Percentiles rank a stretch among this genome's conserved stretches.
Evolutionary conservation across 768 basidiomycete species (phyloP).

Genomic region (Leccinum rimulosum): DNA sequence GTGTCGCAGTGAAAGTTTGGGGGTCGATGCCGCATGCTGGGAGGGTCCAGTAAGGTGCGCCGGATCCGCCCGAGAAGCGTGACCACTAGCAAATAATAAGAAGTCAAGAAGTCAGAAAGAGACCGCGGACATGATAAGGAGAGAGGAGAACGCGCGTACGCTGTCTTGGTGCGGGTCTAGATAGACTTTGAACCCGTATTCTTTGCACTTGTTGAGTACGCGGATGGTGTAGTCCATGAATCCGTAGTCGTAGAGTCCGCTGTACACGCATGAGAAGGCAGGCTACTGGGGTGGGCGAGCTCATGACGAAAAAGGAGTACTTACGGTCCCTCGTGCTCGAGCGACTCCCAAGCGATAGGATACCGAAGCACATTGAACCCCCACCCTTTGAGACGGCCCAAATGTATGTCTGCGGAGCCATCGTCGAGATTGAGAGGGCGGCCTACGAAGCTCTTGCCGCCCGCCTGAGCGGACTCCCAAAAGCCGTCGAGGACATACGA

Average conservation of each 20-base stretch:
- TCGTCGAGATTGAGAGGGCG: conserved; percentile 84
- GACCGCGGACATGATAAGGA: neutral
- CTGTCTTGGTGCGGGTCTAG: conserved; percentile 97
- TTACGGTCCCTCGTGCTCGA: conserved; percentile 95
- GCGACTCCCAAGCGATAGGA: conserved; percentile 90
- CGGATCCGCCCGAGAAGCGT: conserved; percentile 91
- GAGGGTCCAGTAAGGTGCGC: conserved; percentile 93
- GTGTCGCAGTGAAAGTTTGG: conserved; percentile 78
- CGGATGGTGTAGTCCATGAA: conserved; percentile 91
- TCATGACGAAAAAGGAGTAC: conserved; percentile 36
- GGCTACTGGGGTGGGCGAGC: neutral
- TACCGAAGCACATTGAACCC: conserved; percentile 86
- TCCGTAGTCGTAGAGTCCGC: conserved; percentile 85
- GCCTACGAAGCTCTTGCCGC: conserved; percentile 69
- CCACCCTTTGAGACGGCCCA: conserved; percentile 85
- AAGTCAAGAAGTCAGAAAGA: neutral
- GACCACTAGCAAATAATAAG: conserved; percentile 66
- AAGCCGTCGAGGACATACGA: conserved; percentile 70
- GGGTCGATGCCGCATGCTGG: conserved; percentile 89
- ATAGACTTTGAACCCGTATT: conserved; percentile 87
- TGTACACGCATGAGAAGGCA: conserved; percentile 28
- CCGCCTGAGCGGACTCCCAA: conserved; percentile 75
- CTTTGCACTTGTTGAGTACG: conserved; percentile 87
- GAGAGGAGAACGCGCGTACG: conserved; percentile 46
- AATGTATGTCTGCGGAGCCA: conserved; percentile 80